Evolutionary conservation across 805 yeast genomes (phyloP).

Genomic region (Metschnikowia hibisci): DNA sequence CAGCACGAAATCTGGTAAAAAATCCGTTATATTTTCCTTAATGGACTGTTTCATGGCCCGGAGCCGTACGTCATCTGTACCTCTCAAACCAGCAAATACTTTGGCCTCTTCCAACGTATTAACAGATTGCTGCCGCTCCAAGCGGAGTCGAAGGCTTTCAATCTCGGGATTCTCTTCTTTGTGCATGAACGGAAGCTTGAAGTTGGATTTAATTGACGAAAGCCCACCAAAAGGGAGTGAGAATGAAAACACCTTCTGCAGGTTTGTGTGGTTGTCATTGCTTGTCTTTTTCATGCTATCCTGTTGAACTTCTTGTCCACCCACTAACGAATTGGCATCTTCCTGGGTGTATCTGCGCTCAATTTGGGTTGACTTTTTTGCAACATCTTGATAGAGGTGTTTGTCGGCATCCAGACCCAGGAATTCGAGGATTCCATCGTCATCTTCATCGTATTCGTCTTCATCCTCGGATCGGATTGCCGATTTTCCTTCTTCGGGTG

Average conservation of each 20-base stretch:
- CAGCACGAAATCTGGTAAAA: constrained; percentile 31
- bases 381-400: not conserved
- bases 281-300: not conserved
- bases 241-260: constrained; percentile 48
- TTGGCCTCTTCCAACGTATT: constrained; percentile 61
- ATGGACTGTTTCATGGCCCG: constrained; percentile 67
- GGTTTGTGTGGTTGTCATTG: not conserved
- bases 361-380: not conserved
- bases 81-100: constrained; percentile 50
- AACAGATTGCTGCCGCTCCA: constrained; percentile 54
- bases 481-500: not conserved
- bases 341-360: constrained; percentile 16
- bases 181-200: constrained; percentile 22
- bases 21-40: constrained; percentile 44
- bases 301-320: constrained; percentile 31
- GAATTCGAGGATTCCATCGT: not conserved
- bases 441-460: constrained; percentile 2
- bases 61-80: constrained; percentile 62
- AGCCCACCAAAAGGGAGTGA: constrained; percentile 57
- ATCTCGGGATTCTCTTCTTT: constrained; percentile 15
- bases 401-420: not conserved
- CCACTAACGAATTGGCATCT: constrained; percentile 48
- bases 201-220: constrained; percentile 22
- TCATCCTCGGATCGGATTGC: constrained; percentile 2
- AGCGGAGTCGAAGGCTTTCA: constrained; percentile 34